Evolutionary conservation across 1,139 yeast species (phyloP).

Genomic region (Yamadazyma kanchanaburiensis): DNA sequence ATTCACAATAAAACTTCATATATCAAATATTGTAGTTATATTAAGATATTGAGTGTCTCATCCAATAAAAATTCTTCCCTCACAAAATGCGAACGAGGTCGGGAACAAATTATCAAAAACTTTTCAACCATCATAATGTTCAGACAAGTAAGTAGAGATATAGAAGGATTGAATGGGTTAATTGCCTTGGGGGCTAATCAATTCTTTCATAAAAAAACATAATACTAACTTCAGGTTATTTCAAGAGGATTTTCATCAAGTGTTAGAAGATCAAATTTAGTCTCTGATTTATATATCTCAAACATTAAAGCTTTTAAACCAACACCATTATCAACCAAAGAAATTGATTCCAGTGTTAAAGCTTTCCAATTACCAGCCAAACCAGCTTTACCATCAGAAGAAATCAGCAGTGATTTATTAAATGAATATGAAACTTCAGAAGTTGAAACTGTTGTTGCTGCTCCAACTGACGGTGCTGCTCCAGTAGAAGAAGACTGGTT

Average conservation of each 20-base stretch:
- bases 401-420: slow-evolving; percentile 72
- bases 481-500: slow-evolving; percentile 73
- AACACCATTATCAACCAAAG: slow-evolving; percentile 66
- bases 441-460: slow-evolving; percentile 57
- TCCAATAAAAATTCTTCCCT: slow-evolving; percentile 8
- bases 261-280: slow-evolving; percentile 54
- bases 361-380: slow-evolving; percentile 77
- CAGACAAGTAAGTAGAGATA: slow-evolving; percentile 15
- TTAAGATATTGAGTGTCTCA: slow-evolving; percentile 1
- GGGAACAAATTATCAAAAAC: slow-evolving; percentile 7
- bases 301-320: slow-evolving; percentile 90
- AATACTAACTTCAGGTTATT: slow-evolving; percentile 26
- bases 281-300: slow-evolving; percentile 82
- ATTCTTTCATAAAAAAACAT: no score
- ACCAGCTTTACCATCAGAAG: slow-evolving; percentile 70
- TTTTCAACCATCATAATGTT: slow-evolving; percentile 10
- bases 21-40: neutral
- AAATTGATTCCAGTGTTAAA: slow-evolving; percentile 76
- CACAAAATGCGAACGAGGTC: slow-evolving; percentile 10
- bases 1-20: slow-evolving; percentile 72
- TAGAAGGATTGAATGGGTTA: no score
- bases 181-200: no score
- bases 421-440: slow-evolving; percentile 69
- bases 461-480: slow-evolving; percentile 35
- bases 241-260: slow-evolving; percentile 47